These are phyloP conservation scores for Salix udensis DNA, from an alignment of 345 rosid genomes.

Conservation along the genomic window DNA sequence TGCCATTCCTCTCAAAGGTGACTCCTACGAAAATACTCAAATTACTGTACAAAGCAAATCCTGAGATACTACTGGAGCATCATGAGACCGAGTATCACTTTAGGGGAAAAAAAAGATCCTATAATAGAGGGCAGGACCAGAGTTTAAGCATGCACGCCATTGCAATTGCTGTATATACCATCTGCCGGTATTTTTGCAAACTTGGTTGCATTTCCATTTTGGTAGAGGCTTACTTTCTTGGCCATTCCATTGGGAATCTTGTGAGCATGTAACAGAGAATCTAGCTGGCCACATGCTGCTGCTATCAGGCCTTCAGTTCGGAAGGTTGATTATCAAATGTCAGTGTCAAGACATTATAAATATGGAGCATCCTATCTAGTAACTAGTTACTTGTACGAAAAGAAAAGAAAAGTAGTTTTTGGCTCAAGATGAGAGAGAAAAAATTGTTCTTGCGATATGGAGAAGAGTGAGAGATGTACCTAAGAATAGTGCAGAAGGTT, in stretches of 20 bases:
- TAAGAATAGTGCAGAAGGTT: conserved; percentile 79
- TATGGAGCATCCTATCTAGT: background rate
- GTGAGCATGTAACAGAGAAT: conserved; percentile 36
- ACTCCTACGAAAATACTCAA: conserved; percentile 9
- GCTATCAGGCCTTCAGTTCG: conserved; percentile 68
- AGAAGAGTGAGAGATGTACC: conserved; percentile 39
- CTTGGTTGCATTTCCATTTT: conserved; percentile 45
- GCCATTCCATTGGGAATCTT: conserved; percentile 32
- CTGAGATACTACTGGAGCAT: background rate
- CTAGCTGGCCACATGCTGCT: conserved; percentile 70
- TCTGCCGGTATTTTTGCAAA: conserved; percentile 43
- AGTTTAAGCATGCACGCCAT: conserved; percentile 54
- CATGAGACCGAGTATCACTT: background rate
- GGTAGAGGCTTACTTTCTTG: conserved; percentile 35
- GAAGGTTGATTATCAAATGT: background rate
- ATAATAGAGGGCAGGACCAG: background rate
- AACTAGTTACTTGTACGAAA: background rate
- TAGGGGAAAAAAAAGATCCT: background rate
- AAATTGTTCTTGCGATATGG: background rate
- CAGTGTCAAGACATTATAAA: background rate
- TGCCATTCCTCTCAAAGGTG: background rate
- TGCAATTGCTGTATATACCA: conserved; percentile 51
- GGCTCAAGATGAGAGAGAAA: background rate
- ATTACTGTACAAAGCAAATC: conserved; percentile 20
- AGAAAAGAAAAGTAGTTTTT: background rate